Evolutionary conservation across 768 basidiomycete genomes (phyloP).

Genomic region (Rhizopogon salebrosus): DNA sequence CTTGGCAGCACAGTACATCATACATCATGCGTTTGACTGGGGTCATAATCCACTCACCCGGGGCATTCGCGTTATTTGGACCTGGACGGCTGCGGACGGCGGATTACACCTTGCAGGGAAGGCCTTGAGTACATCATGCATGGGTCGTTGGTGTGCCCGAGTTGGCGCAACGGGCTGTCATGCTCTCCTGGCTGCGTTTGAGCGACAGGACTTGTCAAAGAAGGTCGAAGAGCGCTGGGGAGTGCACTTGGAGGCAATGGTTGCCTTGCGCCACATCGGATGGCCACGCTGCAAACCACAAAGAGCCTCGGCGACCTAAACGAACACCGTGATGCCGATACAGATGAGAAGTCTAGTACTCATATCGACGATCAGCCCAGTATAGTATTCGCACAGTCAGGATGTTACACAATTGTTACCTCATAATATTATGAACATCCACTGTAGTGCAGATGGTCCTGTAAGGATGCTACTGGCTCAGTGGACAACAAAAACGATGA

Average conservation of each 20-base stretch:
- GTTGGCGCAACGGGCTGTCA: not conserved
- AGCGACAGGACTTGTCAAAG: not conserved
- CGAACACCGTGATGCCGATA: not conserved
- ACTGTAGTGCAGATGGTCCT: too few species aligned
- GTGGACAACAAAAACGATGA: too few species aligned
- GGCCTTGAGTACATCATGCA: not conserved
- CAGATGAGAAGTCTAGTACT: not conserved
- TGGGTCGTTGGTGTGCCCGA: not conserved
- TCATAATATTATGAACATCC: too few species aligned
- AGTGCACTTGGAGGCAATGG: not conserved
- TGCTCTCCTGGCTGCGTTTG: not conserved
- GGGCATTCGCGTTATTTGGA: not conserved
- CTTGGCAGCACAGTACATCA: not conserved
- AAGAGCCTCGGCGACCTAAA: not conserved
- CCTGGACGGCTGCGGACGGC: not conserved
- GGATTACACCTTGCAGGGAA: not conserved
- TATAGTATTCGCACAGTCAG: not conserved
- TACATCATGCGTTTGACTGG: not conserved
- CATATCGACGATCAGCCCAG: not conserved
- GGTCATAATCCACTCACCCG: not conserved
- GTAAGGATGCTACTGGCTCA: too few species aligned
- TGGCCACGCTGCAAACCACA: not conserved
- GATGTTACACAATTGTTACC: too few species aligned
- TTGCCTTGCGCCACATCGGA: not conserved
- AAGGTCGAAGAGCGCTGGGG: slow-evolving; percentile 1